These are phyloP conservation scores for Rhytidiadelphus loreus DNA, from an alignment of 225 moss, liverwort and hornwort species.

Conservation along the genomic window DNA sequence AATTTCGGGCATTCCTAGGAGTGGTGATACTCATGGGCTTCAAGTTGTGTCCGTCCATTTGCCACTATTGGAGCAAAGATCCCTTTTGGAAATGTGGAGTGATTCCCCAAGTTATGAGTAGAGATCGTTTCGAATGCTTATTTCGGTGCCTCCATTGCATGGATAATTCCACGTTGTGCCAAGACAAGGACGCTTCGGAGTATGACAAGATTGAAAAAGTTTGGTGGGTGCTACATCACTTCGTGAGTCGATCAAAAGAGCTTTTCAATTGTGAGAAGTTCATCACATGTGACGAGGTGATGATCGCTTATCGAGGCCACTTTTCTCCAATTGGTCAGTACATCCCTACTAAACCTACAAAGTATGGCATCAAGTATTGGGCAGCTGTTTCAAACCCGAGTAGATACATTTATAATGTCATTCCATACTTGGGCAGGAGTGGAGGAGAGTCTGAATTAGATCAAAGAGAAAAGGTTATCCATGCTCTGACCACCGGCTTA, in stretches of 20 bases:
- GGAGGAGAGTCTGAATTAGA: not conserved
- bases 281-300: not conserved
- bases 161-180: not conserved
- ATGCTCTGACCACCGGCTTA: fast-evolving
- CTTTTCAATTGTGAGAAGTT: not conserved
- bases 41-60: not conserved
- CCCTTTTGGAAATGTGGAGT: not conserved
- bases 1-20: fast-evolving
- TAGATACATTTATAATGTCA: not conserved
- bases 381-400: fast-evolving
- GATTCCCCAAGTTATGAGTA: not conserved
- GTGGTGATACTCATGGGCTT: not conserved
- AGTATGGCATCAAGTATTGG: not conserved
- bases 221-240: not conserved
- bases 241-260: not conserved
- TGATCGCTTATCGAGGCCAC: not conserved
- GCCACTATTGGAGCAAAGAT: not conserved
- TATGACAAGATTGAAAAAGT: not conserved
- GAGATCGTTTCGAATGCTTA: not conserved
- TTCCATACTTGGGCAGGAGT: not conserved
- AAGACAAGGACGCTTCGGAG: fast-evolving
- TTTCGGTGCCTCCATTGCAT: not conserved
- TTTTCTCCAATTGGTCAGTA: not conserved
- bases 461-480: not conserved
- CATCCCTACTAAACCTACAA: not conserved